phyloP scores from a whole-genome alignment of 768 basidiomycete species.

The Cubamyces lactineus region DNA sequence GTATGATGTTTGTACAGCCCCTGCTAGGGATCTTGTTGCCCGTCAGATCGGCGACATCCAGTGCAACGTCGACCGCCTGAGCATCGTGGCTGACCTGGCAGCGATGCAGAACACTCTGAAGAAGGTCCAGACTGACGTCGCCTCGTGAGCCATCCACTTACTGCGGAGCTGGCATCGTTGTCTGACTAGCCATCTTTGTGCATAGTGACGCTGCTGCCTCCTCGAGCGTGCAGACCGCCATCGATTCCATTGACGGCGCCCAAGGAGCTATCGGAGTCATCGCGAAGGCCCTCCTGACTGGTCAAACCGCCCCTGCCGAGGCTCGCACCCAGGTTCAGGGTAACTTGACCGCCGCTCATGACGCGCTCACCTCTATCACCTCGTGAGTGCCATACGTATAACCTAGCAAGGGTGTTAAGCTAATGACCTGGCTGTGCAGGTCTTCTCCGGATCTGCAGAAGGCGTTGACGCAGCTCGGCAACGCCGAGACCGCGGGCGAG shows the following conservation, averaged over 20 bases:
- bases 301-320: slow-evolving; percentile 29
- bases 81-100: slow-evolving; percentile 35
- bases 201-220: slow-evolving; percentile 13
- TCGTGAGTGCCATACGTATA: slow-evolving; percentile 9
- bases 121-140: slow-evolving; percentile 26
- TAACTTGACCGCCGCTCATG: slow-evolving; percentile 23
- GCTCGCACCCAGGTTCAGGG: slow-evolving; percentile 29
- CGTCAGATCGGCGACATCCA: slow-evolving; percentile 38
- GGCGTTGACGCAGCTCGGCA: slow-evolving; percentile 24
- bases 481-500: slow-evolving; percentile 22
- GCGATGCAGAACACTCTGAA: slow-evolving; percentile 26
- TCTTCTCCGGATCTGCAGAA: slow-evolving; percentile 14
- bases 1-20: not conserved
- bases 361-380: slow-evolving; percentile 10
- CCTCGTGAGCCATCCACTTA: slow-evolving; percentile 4
- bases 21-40: slow-evolving; percentile 6
- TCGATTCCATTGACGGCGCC: slow-evolving; percentile 19
- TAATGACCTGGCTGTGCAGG: slow-evolving; percentile 17
- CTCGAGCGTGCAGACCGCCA: slow-evolving; percentile 5
- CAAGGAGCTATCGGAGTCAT: slow-evolving; percentile 27
- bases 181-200: not conserved
- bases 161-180: not conserved
- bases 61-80: slow-evolving; percentile 39
- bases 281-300: slow-evolving; percentile 29
- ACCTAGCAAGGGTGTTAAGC: not conserved